Base-by-base conservation (phyloP, 2,329 filamentous ascomycete genomes). In the Massarina eburnea region DNA sequence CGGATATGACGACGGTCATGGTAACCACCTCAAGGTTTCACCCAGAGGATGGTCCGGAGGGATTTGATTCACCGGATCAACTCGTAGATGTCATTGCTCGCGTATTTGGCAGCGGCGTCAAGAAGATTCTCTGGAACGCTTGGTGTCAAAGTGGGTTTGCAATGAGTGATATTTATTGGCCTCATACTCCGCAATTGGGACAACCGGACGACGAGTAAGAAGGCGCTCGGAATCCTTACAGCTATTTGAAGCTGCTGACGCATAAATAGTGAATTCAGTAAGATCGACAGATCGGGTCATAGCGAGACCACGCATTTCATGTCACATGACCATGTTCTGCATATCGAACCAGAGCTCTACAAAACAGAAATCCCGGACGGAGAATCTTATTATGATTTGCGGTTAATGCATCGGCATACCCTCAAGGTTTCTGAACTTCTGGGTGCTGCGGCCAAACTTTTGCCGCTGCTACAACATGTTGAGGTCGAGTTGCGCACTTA, bases 401-500 rank as follows among this genome's bases (percentile, higher is more conserved):
- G 18, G 30, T 17, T 42, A 33, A 42, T 42, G 20, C 20, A 35
- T 42, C 19, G 19, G 19, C 40, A 42, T 35, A 27, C 40, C 17
- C 40, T 51, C 12, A 47, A 47, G 38, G 21, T 47, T 30, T 30
- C 37, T 42, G 44, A 51, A 34, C 38, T 51, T 39, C 21, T 44
- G 18, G 41, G 41, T 8, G 43, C 34, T 42, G 26, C 24, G 37
- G 17, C 37, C 20, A 39, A 14, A 22, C 20, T 17, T 22, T 41
- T 47, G 37, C 48, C 34, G 9, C 40, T 19, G 21, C 41, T 51
- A 32, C 43, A 42, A 44, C 24, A 26, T 41, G 34, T 51, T 29
- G 43, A 51, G 21, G 14, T 51, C 19, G 26, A 51, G 40, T 29
- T 51, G 12, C 43, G 46, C 32, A 47, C 38, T 17, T 39, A 35